Base-by-base conservation (phyloP, 768 basidiomycete species). In the Kwoniella pini region DNA sequence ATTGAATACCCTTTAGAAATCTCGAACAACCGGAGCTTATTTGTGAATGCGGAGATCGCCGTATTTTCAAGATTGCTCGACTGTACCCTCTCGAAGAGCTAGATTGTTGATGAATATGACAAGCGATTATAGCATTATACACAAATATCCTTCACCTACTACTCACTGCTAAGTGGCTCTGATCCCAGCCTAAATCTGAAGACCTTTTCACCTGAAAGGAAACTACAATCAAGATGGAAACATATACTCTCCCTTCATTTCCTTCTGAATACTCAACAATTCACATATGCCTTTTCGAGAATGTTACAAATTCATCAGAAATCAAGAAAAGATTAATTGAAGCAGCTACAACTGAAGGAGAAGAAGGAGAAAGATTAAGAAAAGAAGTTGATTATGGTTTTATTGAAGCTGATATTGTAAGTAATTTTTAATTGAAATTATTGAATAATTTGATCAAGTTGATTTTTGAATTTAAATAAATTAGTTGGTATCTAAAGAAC, bases 301-400 rank as follows among this genome's bases (percentile, higher is more conserved):
- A 85, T 33, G 85, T 96, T 21, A 77, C 76, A 24, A 91, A 94
- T 69, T 82, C 87, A 0, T 80, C 81, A 0, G 79, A 78, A 0
- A 79, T 96, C 22, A 82, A 87, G 24, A 77, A 81, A 40, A 83
- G 89, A 1, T 86, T 98, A 48, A 82, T 94, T 50, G 79, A 80
- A 5, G 92, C 92, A 0, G 83, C 90, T 2, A 83, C 82, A 10
- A 79, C 84, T 42, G 75, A 81, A 17, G 88, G 87, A 0, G 77
- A 76, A 1, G 67, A 69, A 13, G 90, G 91, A 19, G 85, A 89
- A 26, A 69, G 66, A 13, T 88, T 90, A 69, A 84, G 90, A 52
- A 85, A 85, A 27, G 84, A 84, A n/a, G 84, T 96, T 67, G 90
- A 93, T 70, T 96, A 90, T 79, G 88, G 89, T 0, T 97, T 97